Conservation (phyloP, 2,329 filamentous ascomycete genomes). For the Exophiala calicioides region DNA sequence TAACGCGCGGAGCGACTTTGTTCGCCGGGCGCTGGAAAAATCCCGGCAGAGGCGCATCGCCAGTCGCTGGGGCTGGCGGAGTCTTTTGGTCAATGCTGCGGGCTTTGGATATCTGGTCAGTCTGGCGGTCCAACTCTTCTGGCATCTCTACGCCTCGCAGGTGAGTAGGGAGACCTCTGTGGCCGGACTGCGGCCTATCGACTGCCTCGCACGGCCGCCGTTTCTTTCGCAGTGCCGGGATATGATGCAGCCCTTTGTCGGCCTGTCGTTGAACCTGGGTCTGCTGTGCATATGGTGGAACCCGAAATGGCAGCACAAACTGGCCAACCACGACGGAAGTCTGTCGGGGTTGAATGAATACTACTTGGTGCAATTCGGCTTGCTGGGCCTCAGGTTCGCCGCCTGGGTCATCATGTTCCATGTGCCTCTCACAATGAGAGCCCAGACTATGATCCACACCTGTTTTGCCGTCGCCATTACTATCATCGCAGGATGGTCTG, state of each 20-base stretch:
- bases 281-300: conserved; percentile 53
- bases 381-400: conserved; percentile 46
- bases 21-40: conserved; percentile 73
- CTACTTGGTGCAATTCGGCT: conserved; percentile 49
- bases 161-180: conserved; percentile 24
- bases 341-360: conserved; percentile 47
- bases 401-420: conserved; percentile 44
- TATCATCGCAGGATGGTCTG: conserved; percentile 38
- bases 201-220: conserved; percentile 13
- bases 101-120: conserved; percentile 46
- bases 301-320: conserved; percentile 47
- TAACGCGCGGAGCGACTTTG: conserved; percentile 77
- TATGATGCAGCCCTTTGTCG: conserved; percentile 20
- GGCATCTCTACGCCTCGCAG: conserved; percentile 43
- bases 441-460: conserved; percentile 30
- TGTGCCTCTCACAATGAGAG: conserved; percentile 11
- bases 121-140: conserved; percentile 45
- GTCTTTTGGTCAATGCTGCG: conserved; percentile 45
- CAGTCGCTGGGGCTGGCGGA: conserved; percentile 45
- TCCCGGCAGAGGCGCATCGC: conserved; percentile 45
- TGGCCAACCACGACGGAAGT: conserved; percentile 44
- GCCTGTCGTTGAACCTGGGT: conserved; percentile 42
- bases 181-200: conserved; percentile 15
- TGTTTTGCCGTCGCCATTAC: conserved; percentile 44
- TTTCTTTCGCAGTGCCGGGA: conserved; percentile 18